Base-by-base conservation (phyloP, 441 rosid genomes). In the Syzygium syzygioides region DNA sequence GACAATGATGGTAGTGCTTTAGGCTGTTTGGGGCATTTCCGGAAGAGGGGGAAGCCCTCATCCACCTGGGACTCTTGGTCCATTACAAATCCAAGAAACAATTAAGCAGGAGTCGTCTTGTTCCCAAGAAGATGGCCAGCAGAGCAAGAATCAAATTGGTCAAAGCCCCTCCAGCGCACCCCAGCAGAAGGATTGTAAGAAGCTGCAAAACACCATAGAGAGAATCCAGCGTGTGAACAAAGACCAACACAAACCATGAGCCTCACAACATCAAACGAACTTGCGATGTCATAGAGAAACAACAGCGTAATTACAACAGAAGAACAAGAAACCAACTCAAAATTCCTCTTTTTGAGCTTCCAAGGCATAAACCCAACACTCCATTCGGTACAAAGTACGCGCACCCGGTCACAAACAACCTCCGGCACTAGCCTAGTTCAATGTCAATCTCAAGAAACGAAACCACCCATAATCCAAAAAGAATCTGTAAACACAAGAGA, bases 31-130 rank as follows among this genome's bases (percentile, higher is more conserved):
- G 89, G 50, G 25, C 30, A 85, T 90, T 95, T 95, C 79, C 94
- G 93, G 91, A 97, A 95, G 91, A 97, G 96, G 25, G 95, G 96
- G 91, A 98, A 95, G 48, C 86, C 92, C 55, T 86, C 89, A 57
- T 93, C 96, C 2, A 92, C 88, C 62, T 68, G 79, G 50, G 87
- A 88, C 17, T 90, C 92, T 66, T 88, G 88, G 86, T 93, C 93
- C 96, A 93, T 93, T 55, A 76, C 83, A 19, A 76, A 37, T n/a
- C 83, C 83, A 6, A 34, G 41, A 68, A 41, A 76, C 52, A 76
- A 9, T n/a, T 76, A 76, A 76, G 48, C 83, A 41, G 52, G 34
- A 32, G 34, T 32, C 34, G 34, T 32, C 34, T 32, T 32, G 34
- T 32, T 32, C 34, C 34, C 34, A 32, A 32, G 34, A 32, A 32